Conservation (phyloP, 352 stramenopile genomes). For the Blastocystis sp. region DNA sequence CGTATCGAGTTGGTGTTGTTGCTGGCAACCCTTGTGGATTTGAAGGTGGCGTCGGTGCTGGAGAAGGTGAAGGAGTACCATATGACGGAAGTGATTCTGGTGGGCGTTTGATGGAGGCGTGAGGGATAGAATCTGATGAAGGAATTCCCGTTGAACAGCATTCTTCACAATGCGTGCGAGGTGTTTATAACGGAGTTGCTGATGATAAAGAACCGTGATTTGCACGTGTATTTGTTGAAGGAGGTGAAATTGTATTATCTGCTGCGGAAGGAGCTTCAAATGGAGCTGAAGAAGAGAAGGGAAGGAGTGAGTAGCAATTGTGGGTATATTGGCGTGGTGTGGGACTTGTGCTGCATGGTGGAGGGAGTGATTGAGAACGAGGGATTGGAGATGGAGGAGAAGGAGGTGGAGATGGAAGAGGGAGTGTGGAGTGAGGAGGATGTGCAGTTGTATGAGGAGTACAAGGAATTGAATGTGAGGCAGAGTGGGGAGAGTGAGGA, state of each 20-base stretch:
- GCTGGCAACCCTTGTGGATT: not conserved
- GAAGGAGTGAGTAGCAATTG: not conserved
- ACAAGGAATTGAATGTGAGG: not conserved
- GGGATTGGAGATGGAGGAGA: not conserved
- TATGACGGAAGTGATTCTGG: not conserved
- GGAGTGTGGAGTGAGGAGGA: not conserved
- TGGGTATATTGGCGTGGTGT: constrained; percentile 18
- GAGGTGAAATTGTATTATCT: not conserved
- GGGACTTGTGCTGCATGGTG: not conserved
- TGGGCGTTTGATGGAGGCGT: not conserved
- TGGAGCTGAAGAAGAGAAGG: not conserved
- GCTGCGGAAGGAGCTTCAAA: not conserved
- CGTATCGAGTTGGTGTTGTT: constrained; percentile 32
- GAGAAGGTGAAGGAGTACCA: not conserved
- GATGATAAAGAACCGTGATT: not conserved
- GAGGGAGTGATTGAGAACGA: not conserved
- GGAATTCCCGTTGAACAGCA: constrained; percentile 40
- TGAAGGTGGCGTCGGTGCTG: not conserved
- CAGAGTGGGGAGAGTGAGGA: not conserved
- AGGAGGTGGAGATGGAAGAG: not conserved
- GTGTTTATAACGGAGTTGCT: constrained; percentile 18
- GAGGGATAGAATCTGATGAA: not conserved
- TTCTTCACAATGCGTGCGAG: constrained; percentile 49
- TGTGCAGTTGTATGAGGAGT: not conserved
- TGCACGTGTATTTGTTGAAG: not conserved